A percentile compares a stretch with the other conserved stretches of the same genome.
phyloP scores from a whole-genome alignment of 1,284 basidiomycete genomes.

The Porogramme epimiltina region DNA sequence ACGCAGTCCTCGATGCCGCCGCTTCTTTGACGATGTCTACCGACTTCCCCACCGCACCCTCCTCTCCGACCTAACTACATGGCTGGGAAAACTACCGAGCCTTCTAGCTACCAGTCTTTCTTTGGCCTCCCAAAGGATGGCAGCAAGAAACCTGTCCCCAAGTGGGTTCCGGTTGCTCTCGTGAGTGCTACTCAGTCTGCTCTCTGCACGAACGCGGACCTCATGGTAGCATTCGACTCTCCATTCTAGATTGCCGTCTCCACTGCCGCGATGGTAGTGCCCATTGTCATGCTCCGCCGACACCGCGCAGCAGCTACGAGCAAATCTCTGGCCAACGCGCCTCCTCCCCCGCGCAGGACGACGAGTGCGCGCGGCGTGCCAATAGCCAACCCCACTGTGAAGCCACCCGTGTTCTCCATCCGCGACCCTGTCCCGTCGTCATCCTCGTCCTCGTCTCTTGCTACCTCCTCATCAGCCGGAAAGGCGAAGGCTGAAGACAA shows the following conservation, averaged over 20 bases:
- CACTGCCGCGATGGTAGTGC: conserved; percentile 37
- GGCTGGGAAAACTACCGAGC: not conserved
- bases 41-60: too few species aligned
- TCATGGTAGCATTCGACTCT: not conserved
- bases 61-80: too few species aligned
- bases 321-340: conserved; percentile 23
- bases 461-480: not conserved
- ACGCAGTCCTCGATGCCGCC: too few species aligned
- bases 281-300: conserved; percentile 36
- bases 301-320: conserved; percentile 27
- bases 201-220: not conserved
- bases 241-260: conserved; percentile 37
- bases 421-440: conserved; percentile 1
- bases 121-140: conserved; percentile 12
- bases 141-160: conserved; percentile 23
- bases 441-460: not conserved
- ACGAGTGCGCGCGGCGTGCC: conserved; percentile 7
- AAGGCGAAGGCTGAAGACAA: conserved; percentile 20
- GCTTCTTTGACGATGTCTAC: too few species aligned
- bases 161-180: conserved; percentile 30
- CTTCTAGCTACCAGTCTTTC: conserved; percentile 12
- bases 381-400: conserved; percentile 11
- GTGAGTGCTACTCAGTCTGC: conserved; percentile 19
- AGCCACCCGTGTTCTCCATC: conserved; percentile 3
- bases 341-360: conserved; percentile 33